Percentiles rank a stretch among this genome's conserved stretches.
Conservation (phyloP, 352 stramenopile species). For the Peronosclerospora sorghi region DNA sequence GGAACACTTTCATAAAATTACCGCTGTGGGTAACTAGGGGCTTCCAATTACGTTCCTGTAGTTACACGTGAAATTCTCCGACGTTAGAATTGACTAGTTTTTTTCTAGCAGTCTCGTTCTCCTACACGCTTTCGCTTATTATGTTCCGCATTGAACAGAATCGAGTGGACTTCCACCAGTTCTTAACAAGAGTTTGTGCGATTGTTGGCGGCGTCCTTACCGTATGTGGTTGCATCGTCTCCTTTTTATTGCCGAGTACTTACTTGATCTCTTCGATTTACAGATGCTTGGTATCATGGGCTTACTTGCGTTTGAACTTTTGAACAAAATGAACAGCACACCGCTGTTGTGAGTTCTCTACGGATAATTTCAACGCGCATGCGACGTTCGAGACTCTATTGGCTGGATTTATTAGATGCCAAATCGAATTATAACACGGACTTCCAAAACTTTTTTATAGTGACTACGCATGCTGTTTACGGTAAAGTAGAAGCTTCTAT, state of each 20-base stretch:
- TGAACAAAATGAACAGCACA: conserved; percentile 34
- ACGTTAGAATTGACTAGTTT: background rate
- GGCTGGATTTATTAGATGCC: background rate
- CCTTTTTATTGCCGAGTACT: background rate
- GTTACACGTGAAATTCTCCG: background rate
- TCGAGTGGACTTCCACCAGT: conserved; percentile 78
- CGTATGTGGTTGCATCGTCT: conserved; percentile 24
- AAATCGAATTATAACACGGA: too few relatives aligned
- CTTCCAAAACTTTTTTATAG: too few relatives aligned
- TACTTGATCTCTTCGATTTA: background rate
- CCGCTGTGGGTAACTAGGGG: conserved; percentile 77
- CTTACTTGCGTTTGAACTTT: conserved; percentile 39
- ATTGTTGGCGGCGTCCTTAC: conserved; percentile 89
- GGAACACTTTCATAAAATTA: conserved; percentile 88
- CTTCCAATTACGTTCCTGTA: conserved; percentile 49
- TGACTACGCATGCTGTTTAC: too few relatives aligned
- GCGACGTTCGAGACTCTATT: too few relatives aligned
- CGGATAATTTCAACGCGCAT: conserved; percentile 12
- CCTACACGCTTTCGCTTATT: conserved; percentile 95
- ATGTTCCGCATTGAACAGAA: conserved; percentile 93
- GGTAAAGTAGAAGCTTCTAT: too few relatives aligned
- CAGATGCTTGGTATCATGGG: conserved; percentile 69
- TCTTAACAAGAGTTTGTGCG: conserved; percentile 88
- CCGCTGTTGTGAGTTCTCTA: conserved; percentile 28
- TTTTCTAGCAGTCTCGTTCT: conserved; percentile 90